A percentile compares a stretch with the other conserved stretches of the same genome.
Evolutionary conservation across 148 eudicot genomes (phyloP).

Genomic region (Rhododendron ferrugineum): DNA sequence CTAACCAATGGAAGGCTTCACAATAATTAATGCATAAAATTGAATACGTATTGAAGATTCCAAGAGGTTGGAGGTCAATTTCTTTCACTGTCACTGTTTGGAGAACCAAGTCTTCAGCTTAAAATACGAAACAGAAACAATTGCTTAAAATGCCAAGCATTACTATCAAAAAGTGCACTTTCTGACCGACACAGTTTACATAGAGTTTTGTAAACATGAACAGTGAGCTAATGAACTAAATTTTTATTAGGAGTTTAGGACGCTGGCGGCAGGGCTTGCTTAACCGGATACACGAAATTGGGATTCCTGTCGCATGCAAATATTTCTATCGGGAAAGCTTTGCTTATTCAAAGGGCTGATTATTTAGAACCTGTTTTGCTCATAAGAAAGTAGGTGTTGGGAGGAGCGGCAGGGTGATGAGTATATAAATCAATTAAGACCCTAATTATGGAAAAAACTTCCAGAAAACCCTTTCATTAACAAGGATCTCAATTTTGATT

Average conservation of each 20-base stretch:
- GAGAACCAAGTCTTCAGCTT: not conserved
- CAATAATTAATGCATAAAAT: not conserved
- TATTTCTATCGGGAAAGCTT: too few species aligned
- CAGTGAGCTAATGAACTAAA: not conserved
- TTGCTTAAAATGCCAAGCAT: not conserved
- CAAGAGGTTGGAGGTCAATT: not conserved
- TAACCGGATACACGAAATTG: too few species aligned
- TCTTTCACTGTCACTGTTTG: not conserved
- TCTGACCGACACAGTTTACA: not conserved
- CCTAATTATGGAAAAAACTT: not conserved
- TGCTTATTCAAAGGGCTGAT: too few species aligned
- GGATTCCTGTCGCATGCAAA: too few species aligned
- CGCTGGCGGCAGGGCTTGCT: too few species aligned
- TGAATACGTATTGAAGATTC: not conserved
- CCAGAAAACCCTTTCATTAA: not conserved
- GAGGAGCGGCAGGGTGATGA: too few species aligned
- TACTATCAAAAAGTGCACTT: not conserved
- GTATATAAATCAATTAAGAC: too few species aligned
- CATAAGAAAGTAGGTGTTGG: too few species aligned
- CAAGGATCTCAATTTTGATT: not conserved
- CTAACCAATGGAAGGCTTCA: not conserved
- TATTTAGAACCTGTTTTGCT: too few species aligned
- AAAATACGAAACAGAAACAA: not conserved
- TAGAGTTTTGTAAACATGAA: not conserved
- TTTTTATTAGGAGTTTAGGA: not conserved